Evolutionary conservation across 2,329 filamentous ascomycete species (phyloP).

Genomic region (Aspergillus flavus): DNA sequence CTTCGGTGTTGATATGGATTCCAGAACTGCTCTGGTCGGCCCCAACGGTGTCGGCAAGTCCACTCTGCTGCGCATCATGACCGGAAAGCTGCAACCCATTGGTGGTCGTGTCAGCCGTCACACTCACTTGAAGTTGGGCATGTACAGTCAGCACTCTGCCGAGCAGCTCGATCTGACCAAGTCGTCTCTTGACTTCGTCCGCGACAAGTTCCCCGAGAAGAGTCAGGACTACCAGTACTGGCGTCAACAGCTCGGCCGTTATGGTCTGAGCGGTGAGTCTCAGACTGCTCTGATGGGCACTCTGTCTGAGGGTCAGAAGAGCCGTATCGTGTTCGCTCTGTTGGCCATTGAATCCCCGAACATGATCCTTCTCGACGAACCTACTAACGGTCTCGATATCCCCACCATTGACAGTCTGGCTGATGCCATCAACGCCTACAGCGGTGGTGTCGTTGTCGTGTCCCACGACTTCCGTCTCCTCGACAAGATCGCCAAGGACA

Average conservation of each 20-base stretch:
- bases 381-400: slow-evolving; percentile 99
- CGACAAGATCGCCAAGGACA: slow-evolving; percentile 99
- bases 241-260: slow-evolving; percentile 94
- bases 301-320: slow-evolving; percentile 95
- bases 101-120: slow-evolving; percentile 81
- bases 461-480: slow-evolving; percentile 98
- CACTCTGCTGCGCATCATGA: slow-evolving; percentile 93
- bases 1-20: slow-evolving; percentile 99
- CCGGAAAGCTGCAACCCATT: slow-evolving; percentile 86
- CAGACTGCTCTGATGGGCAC: slow-evolving; percentile 99
- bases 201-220: slow-evolving; percentile 87
- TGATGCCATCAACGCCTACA: slow-evolving; percentile 95
- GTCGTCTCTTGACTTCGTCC: slow-evolving; percentile 94
- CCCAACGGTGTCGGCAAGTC: slow-evolving; percentile 99
- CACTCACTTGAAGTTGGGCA: slow-evolving; percentile 96
- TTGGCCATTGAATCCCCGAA: slow-evolving; percentile 94
- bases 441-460: slow-evolving; percentile 94
- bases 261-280: slow-evolving; percentile 87
- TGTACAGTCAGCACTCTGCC: slow-evolving; percentile 98
- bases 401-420: slow-evolving; percentile 97
- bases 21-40: slow-evolving; percentile 91
- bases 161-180: slow-evolving; percentile 99
- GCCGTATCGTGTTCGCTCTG: slow-evolving; percentile 95
- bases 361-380: slow-evolving; percentile 97
- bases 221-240: slow-evolving; percentile 99